A percentile compares a stretch with the other conserved stretches of the same genome.
Conservation (phyloP, 2,329 filamentous ascomycete genomes). For the Ophiosphaerella herpotricha region DNA sequence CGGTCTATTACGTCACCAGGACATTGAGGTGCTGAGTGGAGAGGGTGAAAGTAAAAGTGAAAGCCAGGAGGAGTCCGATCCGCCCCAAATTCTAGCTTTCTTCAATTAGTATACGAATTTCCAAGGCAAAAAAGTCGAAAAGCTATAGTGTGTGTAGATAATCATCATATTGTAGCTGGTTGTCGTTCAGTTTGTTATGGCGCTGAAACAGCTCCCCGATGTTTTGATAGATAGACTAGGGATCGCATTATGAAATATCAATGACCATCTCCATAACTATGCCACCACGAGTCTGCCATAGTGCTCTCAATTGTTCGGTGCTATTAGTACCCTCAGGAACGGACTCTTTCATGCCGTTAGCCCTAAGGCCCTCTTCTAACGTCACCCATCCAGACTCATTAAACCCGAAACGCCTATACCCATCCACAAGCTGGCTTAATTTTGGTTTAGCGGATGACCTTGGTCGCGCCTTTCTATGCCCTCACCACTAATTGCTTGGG, state of each 20-base stretch:
- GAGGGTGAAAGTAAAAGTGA: neutral
- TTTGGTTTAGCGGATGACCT: constrained; percentile 17
- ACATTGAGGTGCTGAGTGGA: neutral
- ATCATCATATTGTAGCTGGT: too few relatives aligned
- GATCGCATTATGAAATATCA: neutral
- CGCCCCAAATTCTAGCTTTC: neutral
- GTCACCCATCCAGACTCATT: constrained; percentile 11
- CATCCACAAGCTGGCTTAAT: constrained; percentile 8
- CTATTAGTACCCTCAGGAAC: constrained; percentile 19
- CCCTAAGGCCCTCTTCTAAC: constrained; percentile 10
- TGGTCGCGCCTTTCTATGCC: constrained; percentile 8
- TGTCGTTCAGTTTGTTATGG: neutral
- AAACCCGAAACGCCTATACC: constrained; percentile 24
- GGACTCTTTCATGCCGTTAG: constrained; percentile 18
- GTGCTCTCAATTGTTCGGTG: constrained; percentile 10
- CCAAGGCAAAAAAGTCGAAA: neutral
- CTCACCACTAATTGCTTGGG: neutral
- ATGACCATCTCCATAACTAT: constrained; percentile 25
- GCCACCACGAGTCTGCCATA: constrained; percentile 19
- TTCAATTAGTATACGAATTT: too few relatives aligned
- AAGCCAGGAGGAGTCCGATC: neutral
- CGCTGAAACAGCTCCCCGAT: neutral
- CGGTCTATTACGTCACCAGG: constrained; percentile 1
- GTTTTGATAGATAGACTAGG: neutral
- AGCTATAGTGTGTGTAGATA: too few relatives aligned